These are phyloP conservation scores for Neodidymelliopsis sp. DNA, from an alignment of 2,329 filamentous ascomycete species.

Conservation along the genomic window DNA sequence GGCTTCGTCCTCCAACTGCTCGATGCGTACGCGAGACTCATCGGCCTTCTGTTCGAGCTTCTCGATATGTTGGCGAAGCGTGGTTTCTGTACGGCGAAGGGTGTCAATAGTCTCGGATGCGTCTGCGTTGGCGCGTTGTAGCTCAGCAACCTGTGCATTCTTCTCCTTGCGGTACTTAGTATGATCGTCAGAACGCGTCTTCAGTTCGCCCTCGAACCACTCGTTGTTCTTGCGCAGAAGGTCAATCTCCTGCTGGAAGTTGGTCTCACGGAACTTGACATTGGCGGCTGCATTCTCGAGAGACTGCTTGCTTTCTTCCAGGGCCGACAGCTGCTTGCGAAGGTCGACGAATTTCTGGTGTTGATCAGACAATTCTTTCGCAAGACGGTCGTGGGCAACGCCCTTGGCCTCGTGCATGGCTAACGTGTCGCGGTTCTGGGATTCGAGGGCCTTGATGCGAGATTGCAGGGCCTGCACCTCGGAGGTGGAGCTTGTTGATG, in stretches of 20 bases:
- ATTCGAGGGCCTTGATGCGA: slow-evolving; percentile 85
- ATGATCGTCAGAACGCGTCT: slow-evolving; percentile 86
- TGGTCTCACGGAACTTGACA: slow-evolving; percentile 89
- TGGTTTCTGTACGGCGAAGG: slow-evolving; percentile 79
- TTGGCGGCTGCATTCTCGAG: slow-evolving; percentile 81
- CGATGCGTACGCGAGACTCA: slow-evolving; percentile 79
- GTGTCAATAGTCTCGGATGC: slow-evolving; percentile 77
- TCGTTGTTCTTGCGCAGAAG: slow-evolving; percentile 88
- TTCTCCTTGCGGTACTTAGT: slow-evolving; percentile 95
- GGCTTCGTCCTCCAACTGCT: slow-evolving; percentile 84
- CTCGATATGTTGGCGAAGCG: slow-evolving; percentile 80
- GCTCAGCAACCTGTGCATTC: slow-evolving; percentile 83
- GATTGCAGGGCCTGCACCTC: slow-evolving; percentile 79
- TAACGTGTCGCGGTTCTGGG: slow-evolving; percentile 89
- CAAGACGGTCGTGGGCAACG: slow-evolving; percentile 81
- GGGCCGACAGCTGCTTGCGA: slow-evolving; percentile 78
- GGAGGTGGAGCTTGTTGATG: slow-evolving; percentile 73
- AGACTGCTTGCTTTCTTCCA: slow-evolving; percentile 85
- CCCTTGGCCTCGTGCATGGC: slow-evolving; percentile 90
- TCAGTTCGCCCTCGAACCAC: slow-evolving; percentile 90
- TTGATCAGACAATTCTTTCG: slow-evolving; percentile 84
- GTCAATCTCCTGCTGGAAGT: slow-evolving; percentile 87
- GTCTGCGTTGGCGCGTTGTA: slow-evolving; percentile 90
- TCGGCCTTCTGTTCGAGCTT: slow-evolving; percentile 88
- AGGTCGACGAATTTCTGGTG: slow-evolving; percentile 88